Conservation (phyloP, 805 yeast genomes). For the Candida andamanensis region DNA sequence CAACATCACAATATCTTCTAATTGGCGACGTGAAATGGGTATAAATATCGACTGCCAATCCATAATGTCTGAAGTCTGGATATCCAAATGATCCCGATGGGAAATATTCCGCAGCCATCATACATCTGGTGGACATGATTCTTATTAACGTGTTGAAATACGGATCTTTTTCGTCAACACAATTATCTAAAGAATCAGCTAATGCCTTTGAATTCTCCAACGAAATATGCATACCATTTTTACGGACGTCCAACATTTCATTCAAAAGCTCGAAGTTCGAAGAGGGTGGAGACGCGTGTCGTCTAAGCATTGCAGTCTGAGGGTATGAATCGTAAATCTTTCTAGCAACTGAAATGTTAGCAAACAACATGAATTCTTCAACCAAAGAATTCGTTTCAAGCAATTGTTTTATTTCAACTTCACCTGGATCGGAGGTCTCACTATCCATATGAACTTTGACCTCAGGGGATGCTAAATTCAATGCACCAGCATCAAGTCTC, state of each 20-base stretch:
- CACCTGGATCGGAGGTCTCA: constrained; percentile 95
- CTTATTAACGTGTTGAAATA: constrained; percentile 90
- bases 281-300: constrained; percentile 97
- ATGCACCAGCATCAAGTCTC: constrained; percentile 91
- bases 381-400: constrained; percentile 92
- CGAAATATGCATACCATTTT: constrained; percentile 62
- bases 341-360: constrained; percentile 92
- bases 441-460: constrained; percentile 96
- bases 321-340: constrained; percentile 91
- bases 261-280: constrained; percentile 86
- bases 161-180: constrained; percentile 77
- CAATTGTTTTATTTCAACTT: constrained; percentile 84
- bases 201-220: constrained; percentile 83
- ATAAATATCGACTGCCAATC: constrained; percentile 94
- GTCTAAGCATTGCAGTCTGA: constrained; percentile 96
- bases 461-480: constrained; percentile 95
- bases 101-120: constrained; percentile 99
- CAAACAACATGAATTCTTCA: constrained; percentile 97
- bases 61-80: constrained; percentile 92
- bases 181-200: constrained; percentile 89
- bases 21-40: constrained; percentile 99
- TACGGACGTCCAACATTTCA: constrained; percentile 80
- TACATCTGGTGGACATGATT: constrained; percentile 96
- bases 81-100: constrained; percentile 85
- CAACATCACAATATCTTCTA: constrained; percentile 95